A percentile compares a stretch with the other conserved stretches of the same genome.
Conservation (phyloP, 2,329 filamentous ascomycete species). For the Penicillium sp. region DNA sequence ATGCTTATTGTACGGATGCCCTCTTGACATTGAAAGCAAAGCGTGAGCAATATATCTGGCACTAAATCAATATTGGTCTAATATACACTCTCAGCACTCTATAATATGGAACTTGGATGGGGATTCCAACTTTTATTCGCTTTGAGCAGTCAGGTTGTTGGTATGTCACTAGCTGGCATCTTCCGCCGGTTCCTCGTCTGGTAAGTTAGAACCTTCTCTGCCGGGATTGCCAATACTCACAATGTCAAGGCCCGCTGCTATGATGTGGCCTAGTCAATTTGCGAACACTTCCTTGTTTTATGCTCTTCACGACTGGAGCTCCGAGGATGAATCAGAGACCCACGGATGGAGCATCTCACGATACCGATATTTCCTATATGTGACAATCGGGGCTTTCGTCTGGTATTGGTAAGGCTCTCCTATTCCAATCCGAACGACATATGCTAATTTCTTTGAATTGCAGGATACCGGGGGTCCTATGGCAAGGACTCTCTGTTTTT, state of each 20-base stretch:
- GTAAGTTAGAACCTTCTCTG: constrained; percentile 7
- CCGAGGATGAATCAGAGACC: constrained; percentile 54
- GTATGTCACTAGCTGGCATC: constrained; percentile 61
- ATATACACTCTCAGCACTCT: constrained; percentile 16
- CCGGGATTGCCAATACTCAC: not conserved
- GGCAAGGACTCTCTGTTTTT: constrained; percentile 65
- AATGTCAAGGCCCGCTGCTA: constrained; percentile 50
- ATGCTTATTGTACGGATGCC: constrained; percentile 31
- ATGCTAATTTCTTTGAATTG: not conserved
- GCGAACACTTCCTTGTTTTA: constrained; percentile 66
- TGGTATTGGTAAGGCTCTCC: constrained; percentile 55
- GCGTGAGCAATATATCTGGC: constrained; percentile 9
- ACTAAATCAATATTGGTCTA: not conserved
- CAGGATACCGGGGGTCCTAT: constrained; percentile 61
- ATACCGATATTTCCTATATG: constrained; percentile 60
- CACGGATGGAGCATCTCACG: constrained; percentile 63
- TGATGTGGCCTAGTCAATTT: constrained; percentile 69
- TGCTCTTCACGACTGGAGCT: constrained; percentile 65
- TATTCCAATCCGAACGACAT: not conserved
- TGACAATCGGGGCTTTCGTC: constrained; percentile 56
- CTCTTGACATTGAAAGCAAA: constrained; percentile 27
- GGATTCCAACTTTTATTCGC: constrained; percentile 29
- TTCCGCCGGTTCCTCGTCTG: constrained; percentile 64
- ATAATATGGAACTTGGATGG: constrained; percentile 26
- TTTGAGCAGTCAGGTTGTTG: constrained; percentile 52